Evolutionary conservation across 768 basidiomycete species (phyloP), one percentile per base, ranked within the genome.

Genomic region (Lentinula aciculospora): DNA sequence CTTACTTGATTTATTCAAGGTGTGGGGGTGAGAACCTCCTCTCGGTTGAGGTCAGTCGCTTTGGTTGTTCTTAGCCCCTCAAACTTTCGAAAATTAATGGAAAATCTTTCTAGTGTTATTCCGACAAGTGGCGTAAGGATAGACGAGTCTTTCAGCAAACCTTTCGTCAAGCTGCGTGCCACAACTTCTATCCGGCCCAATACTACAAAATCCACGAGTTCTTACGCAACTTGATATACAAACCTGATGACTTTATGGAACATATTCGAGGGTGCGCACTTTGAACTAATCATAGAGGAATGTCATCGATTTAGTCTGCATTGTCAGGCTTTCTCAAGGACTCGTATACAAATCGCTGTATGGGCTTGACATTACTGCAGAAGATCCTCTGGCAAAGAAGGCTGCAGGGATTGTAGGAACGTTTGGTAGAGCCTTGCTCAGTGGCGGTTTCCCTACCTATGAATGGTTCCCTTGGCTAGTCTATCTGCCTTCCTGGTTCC

Each of bases 141-240:
- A 63, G 75, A 32, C 68, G 71, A 45, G 65, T 71, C 32, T 69
- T 71, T 58, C 73, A 75, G 40, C 72, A 76, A 34, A 63, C 63
- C n/a, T 67, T 76, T 60, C 66, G 65, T 44, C 67, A 65, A n/a
- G 67, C 66, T 3, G 66, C 68, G 0, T 59, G 66, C 58, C 4
- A 64, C n/a, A 60, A 59, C 12, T 77, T 74, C 44, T 61, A 64
- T 0, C 62, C 63, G 3, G 62, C 75, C 6, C 74, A 78, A 48
- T 61, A 66, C 12, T 56, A 60, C 46, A 72, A 67, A 57, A 65
- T 70, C 2, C 66, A 65, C 21, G 67, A 68, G 10, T 63, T 77
- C 48, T 62, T 74, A 1, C 61, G 56, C 21, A 66, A 66, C 10
- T 57, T 78, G n/a, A 55, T 68, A 4, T 58, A 57, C 1, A 63